These are phyloP conservation scores for Babesia ovata DNA, from an alignment of 169 alveolate species.

Conservation along the genomic window DNA sequence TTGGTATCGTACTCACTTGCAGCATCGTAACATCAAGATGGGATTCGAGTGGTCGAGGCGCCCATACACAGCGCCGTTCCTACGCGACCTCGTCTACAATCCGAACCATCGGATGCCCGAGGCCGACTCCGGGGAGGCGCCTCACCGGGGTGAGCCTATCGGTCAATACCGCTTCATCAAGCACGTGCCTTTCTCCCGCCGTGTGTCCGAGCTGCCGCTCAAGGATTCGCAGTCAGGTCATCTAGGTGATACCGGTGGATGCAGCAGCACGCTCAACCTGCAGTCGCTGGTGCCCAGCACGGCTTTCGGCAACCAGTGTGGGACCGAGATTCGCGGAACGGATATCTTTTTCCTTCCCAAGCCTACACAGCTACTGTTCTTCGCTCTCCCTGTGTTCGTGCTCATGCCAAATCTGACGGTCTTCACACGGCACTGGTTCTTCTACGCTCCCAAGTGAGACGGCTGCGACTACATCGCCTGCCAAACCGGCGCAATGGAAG, in stretches of 20 bases:
- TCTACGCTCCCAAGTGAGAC: slow-evolving; percentile 72
- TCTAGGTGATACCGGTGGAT: slow-evolving; percentile 61
- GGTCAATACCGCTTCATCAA: slow-evolving; percentile 32
- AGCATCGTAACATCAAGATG: slow-evolving; percentile 13
- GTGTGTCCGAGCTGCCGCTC: slow-evolving; percentile 45
- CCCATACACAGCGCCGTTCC: slow-evolving; percentile 71
- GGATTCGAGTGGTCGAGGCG: slow-evolving; percentile 61
- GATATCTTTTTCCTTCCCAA: slow-evolving; percentile 77
- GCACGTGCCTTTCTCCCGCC: slow-evolving; percentile 52
- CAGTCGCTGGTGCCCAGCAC: slow-evolving; percentile 66
- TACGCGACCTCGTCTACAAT: slow-evolving; percentile 60
- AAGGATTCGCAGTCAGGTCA: slow-evolving; percentile 41
- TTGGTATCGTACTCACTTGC: neutral
- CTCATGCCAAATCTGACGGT: slow-evolving; percentile 77
- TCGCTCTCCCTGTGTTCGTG: slow-evolving; percentile 76
- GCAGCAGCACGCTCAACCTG: slow-evolving; percentile 60
- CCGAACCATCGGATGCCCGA: slow-evolving; percentile 14
- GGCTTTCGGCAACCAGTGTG: slow-evolving; percentile 63
- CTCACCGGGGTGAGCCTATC: slow-evolving; percentile 24
- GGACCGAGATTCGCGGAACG: slow-evolving; percentile 57
- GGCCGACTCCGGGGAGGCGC: slow-evolving; percentile 8
- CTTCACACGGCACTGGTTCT: slow-evolving; percentile 74
- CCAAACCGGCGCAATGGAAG: too few relatives aligned
- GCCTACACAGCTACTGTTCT: slow-evolving; percentile 72
- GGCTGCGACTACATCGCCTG: neutral